phyloP scores from a whole-genome alignment of 257 asterid genomes.

The Primulina huaijiensis region DNA sequence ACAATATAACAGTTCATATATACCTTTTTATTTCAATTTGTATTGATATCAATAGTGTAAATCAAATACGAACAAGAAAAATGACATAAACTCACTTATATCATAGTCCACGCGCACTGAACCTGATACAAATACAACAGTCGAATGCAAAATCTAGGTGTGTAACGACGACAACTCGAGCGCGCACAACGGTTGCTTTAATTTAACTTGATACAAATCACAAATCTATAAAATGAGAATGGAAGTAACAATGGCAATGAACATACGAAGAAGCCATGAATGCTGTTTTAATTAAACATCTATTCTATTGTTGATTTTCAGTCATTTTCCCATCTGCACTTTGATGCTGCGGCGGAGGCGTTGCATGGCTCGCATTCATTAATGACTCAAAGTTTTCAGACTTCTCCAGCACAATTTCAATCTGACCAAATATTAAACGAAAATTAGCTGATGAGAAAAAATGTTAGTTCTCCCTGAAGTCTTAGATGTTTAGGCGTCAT shows the following conservation, averaged over 20 bases:
- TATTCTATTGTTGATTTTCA: slow-evolving; percentile 38
- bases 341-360: slow-evolving; percentile 28
- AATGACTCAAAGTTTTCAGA: slow-evolving; percentile 73
- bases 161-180: not conserved
- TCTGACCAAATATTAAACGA: slow-evolving; percentile 29
- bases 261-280: not conserved
- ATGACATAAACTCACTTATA: no score
- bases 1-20: no score
- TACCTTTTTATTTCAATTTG: no score
- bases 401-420: slow-evolving; percentile 78
- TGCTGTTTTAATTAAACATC: no score
- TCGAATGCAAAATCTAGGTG: not conserved
- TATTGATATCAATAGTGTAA: no score
- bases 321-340: slow-evolving; percentile 32
- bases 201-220: not conserved
- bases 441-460: no score
- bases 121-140: no score
- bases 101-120: not conserved
- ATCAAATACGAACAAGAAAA: no score
- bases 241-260: slow-evolving; percentile 1
- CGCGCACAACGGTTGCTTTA: not conserved
- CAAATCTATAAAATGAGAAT: not conserved
- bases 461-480: no score
- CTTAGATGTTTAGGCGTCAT: no score
- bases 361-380: slow-evolving; percentile 40